Evolutionary conservation across 306 rosid species (phyloP), one percentile per base, ranked within the genome.

Genomic region (Ziziphus jujuba): DNA sequence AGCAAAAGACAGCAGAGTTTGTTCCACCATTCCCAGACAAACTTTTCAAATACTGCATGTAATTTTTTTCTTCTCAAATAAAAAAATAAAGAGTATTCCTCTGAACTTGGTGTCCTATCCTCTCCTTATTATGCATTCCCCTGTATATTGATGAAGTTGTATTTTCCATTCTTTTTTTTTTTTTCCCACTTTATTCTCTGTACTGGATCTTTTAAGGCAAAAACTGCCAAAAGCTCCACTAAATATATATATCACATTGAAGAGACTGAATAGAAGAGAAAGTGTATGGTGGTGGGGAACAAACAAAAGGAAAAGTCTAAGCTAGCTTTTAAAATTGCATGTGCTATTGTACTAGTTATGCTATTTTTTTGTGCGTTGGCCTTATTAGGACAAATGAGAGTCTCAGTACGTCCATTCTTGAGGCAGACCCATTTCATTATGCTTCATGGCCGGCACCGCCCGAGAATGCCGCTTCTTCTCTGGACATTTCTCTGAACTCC

Each of bases 321-420:
- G 43, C 43, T 36, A 36, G 43, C 43, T 36, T 36, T 36, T n/a
- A n/a, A n/a, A n/a, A n/a, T n/a, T n/a, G 45, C 12, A 40, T 10
- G 45, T 40, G 14, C 45, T 28, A n/a, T n/a, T n/a, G n/a, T n/a
- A n/a, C n/a, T n/a, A n/a, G n/a, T n/a, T n/a, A n/a, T n/a, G n/a
- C n/a, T n/a, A n/a, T n/a, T n/a, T n/a, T n/a, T n/a, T n/a, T n/a
- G n/a, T n/a, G n/a, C n/a, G 33, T 28, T 28, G 2, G 33, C 3
- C 33, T 28, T 28, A 28, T 28, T 28, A 28, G 33, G 33, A 22
- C 3, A 15, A 17, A 7, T 53, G 5, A 38, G 11, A n/a, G n/a
- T n/a, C n/a, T 87, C 73, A 92, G 69, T 92, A 93, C 0, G 96
- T 88, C 98, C 98, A 93, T 44, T 93, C 97, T 49, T 77, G 86